Evolutionary conservation across 352 stramenopile species (phyloP).

Genomic region (Phytopythium montanum): DNA sequence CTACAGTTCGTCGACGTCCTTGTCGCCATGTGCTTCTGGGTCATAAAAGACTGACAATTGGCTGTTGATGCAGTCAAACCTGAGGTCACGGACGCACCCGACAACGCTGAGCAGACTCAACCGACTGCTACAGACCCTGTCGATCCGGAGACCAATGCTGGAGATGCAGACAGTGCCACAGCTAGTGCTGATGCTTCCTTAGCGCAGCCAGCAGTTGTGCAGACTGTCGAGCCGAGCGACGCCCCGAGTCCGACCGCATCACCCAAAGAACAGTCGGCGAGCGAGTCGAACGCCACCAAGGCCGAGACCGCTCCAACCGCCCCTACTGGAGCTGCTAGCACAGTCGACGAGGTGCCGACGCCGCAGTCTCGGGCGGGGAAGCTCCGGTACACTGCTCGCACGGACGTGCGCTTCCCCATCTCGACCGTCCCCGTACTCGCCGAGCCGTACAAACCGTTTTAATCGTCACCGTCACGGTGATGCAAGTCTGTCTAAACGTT

Average conservation of each 20-base stretch:
- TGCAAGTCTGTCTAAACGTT: background rate
- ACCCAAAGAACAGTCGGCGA: background rate
- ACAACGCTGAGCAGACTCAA: background rate
- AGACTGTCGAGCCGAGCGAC: background rate
- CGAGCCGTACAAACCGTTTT: constrained; percentile 24
- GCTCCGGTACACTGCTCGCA: constrained; percentile 45
- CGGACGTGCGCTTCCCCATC: constrained; percentile 70
- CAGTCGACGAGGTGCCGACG: background rate
- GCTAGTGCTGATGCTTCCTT: background rate
- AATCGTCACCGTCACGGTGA: background rate
- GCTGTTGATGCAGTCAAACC: background rate
- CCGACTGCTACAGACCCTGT: background rate
- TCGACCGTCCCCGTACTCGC: constrained; percentile 69
- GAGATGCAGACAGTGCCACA: background rate
- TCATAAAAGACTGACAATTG: background rate
- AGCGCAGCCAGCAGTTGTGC: too few relatives aligned
- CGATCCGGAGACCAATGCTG: background rate
- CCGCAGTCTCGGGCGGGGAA: constrained; percentile 14
- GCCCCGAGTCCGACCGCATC: background rate
- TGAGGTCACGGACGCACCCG: background rate
- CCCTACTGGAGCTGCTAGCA: constrained; percentile 1
- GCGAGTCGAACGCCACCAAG: background rate
- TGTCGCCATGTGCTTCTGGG: background rate
- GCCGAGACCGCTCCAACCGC: background rate
- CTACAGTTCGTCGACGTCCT: constrained; percentile 45